A percentile compares a stretch with the other conserved stretches of the same genome.
These are phyloP conservation scores for Piromyces finnis DNA, from an alignment of 192 early-diverging fungal genomes.

Conservation along the genomic window DNA sequence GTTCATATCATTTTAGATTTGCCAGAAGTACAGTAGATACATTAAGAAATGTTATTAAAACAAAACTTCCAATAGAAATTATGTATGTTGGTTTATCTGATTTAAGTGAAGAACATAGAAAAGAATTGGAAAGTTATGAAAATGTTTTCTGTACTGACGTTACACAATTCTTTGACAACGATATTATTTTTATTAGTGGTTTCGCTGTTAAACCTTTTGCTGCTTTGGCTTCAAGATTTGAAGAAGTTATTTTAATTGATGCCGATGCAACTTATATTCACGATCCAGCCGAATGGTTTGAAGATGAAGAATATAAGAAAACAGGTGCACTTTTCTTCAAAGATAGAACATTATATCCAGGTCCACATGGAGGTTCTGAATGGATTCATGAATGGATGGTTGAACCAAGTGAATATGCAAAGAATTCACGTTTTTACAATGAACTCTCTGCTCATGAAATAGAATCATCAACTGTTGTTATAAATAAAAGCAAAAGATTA, in stretches of 20 bases:
- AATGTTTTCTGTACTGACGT: slow-evolving; percentile 14
- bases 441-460: slow-evolving; percentile 19
- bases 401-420: slow-evolving; percentile 14
- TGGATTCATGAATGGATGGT: slow-evolving; percentile 33
- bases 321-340: slow-evolving; percentile 44
- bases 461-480: slow-evolving; percentile 37
- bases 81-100: neutral
- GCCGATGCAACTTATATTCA: slow-evolving; percentile 48
- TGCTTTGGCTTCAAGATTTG: slow-evolving; percentile 34
- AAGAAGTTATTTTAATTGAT: slow-evolving; percentile 46
- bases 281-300: slow-evolving; percentile 28
- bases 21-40: slow-evolving; percentile 15
- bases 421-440: slow-evolving; percentile 15
- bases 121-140: slow-evolving; percentile 1
- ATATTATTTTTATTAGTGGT: slow-evolving; percentile 18
- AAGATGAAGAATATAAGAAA: slow-evolving; percentile 17
- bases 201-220: slow-evolving; percentile 56
- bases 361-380: slow-evolving; percentile 7
- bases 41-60: slow-evolving; percentile 17
- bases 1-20: slow-evolving; percentile 18
- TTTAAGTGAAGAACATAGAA: neutral
- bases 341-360: slow-evolving; percentile 31
- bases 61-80: neutral
- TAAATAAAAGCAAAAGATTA: slow-evolving; percentile 27
- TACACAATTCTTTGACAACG: slow-evolving; percentile 14